Percentiles rank a stretch among this genome's conserved stretches.
Conservation (phyloP, 192 early-diverging fungal genomes). For the Podila verticillata region DNA sequence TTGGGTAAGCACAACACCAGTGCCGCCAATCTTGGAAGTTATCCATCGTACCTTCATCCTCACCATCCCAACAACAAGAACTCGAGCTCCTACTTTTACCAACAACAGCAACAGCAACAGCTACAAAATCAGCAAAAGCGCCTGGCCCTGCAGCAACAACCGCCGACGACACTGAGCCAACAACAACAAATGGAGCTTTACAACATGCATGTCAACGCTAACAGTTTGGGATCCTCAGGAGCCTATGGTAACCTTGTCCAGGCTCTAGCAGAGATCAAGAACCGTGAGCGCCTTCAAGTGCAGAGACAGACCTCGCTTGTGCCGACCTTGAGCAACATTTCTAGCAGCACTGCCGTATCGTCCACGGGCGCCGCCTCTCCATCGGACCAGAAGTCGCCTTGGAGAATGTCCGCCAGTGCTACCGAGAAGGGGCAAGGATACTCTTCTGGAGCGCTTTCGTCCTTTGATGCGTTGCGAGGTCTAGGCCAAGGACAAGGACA, state of each 20-base stretch:
- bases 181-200: constrained; percentile 34
- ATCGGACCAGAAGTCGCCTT: not conserved
- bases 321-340: not conserved
- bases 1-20: not conserved
- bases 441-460: too few species aligned
- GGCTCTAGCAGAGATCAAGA: constrained; percentile 33
- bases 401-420: constrained; percentile 16
- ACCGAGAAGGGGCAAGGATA: not conserved
- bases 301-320: not conserved
- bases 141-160: constrained; percentile 15
- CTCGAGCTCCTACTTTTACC: constrained; percentile 10
- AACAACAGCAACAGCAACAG: constrained; percentile 4
- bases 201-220: constrained; percentile 45
- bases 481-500: not conserved
- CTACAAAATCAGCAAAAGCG: constrained; percentile 1
- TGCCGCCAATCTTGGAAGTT: constrained; percentile 5
- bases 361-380: not conserved
- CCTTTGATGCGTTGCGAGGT: too few species aligned
- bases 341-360: not conserved
- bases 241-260: constrained; percentile 39
- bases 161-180: constrained; percentile 14
- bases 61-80: not conserved
- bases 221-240: constrained; percentile 40
- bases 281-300: constrained; percentile 7
- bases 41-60: not conserved